phyloP scores from a whole-genome alignment of 345 rosid species.

The Zanthoxylum bungeanum region DNA sequence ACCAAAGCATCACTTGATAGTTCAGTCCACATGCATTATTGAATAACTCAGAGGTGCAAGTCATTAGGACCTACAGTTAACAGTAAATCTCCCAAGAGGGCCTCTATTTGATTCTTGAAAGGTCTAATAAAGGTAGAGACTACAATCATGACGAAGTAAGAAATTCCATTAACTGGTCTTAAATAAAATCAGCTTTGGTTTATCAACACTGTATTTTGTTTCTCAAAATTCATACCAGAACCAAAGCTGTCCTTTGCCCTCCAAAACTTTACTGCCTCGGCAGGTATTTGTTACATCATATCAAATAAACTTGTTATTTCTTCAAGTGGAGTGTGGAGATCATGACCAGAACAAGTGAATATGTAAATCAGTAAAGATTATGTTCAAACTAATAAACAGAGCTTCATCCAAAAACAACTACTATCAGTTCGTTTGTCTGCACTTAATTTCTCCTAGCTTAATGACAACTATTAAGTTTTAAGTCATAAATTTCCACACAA shows the following conservation, averaged over 20 bases:
- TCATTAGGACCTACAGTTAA: background rate
- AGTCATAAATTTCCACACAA: background rate
- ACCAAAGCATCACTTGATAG: slow-evolving; percentile 1
- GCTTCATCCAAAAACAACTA: background rate
- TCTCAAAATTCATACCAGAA: background rate
- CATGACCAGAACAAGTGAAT: background rate
- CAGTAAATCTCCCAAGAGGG: background rate
- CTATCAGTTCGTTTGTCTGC: background rate
- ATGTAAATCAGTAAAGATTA: background rate
- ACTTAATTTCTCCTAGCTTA: background rate
- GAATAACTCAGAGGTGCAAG: background rate
- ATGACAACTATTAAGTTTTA: background rate
- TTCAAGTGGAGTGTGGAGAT: no score
- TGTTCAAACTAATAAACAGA: background rate
- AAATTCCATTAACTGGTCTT: background rate
- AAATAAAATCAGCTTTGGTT: background rate
- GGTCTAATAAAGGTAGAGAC: background rate
- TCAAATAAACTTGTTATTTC: background rate
- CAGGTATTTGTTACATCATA: background rate
- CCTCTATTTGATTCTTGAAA: background rate
- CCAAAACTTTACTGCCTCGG: background rate
- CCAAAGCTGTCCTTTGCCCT: background rate
- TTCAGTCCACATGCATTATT: no score
- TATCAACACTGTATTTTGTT: background rate
- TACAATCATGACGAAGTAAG: background rate